These are phyloP conservation scores for Cyclotella baltica DNA, from an alignment of 108 stramenopile genomes.

Conservation along the genomic window DNA sequence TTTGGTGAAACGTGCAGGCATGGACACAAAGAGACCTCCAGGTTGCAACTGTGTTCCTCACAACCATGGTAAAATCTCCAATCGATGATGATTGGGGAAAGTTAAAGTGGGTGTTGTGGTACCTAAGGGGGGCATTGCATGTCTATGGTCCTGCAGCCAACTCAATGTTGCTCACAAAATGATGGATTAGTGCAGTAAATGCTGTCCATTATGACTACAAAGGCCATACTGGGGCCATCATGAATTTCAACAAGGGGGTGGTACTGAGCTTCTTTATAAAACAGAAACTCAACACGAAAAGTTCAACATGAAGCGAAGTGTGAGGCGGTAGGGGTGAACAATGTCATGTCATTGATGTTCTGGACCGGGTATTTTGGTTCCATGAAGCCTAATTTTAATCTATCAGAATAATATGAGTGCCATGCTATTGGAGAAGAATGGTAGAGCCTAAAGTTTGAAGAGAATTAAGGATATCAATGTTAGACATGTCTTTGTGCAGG, in stretches of 20 bases:
- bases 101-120: constrained; percentile 4
- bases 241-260: constrained; percentile 54
- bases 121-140: constrained; percentile 3
- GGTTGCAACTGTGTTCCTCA: constrained; percentile 6
- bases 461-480: constrained; percentile 11
- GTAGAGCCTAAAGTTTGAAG: background rate
- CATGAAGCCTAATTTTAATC: constrained; percentile 18
- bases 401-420: constrained; percentile 27
- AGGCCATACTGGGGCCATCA: constrained; percentile 59
- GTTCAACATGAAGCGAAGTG: constrained; percentile 46
- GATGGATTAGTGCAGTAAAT: constrained; percentile 37
- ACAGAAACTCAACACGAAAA: constrained; percentile 53
- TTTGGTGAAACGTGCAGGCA: background rate
- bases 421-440: constrained; percentile 18
- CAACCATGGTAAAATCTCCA: constrained; percentile 19
- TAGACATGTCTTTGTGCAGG: constrained; percentile 38
- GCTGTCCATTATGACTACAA: constrained; percentile 52
- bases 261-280: constrained; percentile 7
- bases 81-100: constrained; percentile 24
- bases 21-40: background rate
- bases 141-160: constrained; percentile 8
- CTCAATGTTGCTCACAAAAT: constrained; percentile 9
- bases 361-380: constrained; percentile 38
- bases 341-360: constrained; percentile 24
- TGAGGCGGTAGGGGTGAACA: constrained; percentile 34